These are phyloP conservation scores for Fistulinella prunicolor DNA, from an alignment of 768 basidiomycete species.

Conservation along the genomic window DNA sequence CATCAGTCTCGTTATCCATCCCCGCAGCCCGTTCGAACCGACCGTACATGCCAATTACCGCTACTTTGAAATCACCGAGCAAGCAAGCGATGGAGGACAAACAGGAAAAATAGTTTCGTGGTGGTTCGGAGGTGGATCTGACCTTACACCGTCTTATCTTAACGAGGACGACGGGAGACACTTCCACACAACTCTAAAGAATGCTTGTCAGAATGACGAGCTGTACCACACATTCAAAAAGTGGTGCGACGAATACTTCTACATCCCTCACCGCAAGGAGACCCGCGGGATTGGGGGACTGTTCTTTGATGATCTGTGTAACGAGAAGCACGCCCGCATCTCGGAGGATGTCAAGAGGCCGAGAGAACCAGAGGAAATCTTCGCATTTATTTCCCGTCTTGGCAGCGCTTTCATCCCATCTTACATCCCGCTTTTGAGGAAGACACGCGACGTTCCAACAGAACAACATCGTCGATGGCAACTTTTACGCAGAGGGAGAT, in stretches of 20 bases:
- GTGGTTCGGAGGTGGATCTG: slow-evolving; percentile 99
- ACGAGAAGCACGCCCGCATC: slow-evolving; percentile 63
- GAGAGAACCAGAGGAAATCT: slow-evolving; percentile 63
- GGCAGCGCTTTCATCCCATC: slow-evolving; percentile 85
- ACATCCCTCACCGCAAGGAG: slow-evolving; percentile 83
- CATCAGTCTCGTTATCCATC: slow-evolving; percentile 90
- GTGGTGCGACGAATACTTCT: slow-evolving; percentile 99
- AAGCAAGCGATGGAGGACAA: slow-evolving; percentile 32
- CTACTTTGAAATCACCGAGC: slow-evolving; percentile 89
- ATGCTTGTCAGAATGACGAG: slow-evolving; percentile 68
- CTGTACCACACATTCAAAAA: slow-evolving; percentile 82
- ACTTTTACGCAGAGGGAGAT: slow-evolving; percentile 83
- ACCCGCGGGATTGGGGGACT: slow-evolving; percentile 89
- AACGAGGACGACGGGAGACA: slow-evolving; percentile 82
- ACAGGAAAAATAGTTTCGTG: slow-evolving; percentile 69
- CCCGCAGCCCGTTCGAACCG: slow-evolving; percentile 88
- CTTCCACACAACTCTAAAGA: slow-evolving; percentile 79
- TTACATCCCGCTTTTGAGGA: slow-evolving; percentile 81
- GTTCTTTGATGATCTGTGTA: slow-evolving; percentile 92
- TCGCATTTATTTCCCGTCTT: slow-evolving; percentile 66
- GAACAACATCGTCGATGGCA: slow-evolving; percentile 87
- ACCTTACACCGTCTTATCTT: slow-evolving; percentile 92
- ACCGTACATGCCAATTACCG: slow-evolving; percentile 97
- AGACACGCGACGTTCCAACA: slow-evolving; percentile 56
- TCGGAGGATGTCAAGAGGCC: slow-evolving; percentile 46